phyloP scores from a whole-genome alignment of 2,329 filamentous ascomycete species.

The Byssoonygena ceratinophila region DNA sequence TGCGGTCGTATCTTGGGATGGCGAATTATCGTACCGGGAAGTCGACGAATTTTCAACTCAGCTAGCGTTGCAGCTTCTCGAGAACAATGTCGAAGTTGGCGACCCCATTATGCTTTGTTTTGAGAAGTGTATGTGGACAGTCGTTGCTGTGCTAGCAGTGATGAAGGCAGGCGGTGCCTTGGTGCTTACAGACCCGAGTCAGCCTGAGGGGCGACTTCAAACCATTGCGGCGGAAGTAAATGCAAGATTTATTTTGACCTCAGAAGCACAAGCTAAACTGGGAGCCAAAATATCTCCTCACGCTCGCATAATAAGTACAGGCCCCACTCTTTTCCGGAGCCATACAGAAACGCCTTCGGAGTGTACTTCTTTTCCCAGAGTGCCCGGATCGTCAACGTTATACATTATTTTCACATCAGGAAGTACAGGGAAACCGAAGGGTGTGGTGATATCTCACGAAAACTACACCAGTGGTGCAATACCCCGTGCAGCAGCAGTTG shows the following conservation, averaged over 20 bases:
- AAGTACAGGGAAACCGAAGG: slow-evolving; percentile 46
- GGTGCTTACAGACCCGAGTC: slow-evolving; percentile 23
- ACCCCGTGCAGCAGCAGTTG: slow-evolving; percentile 44
- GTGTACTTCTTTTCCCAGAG: slow-evolving; percentile 2
- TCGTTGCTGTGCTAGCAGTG: slow-evolving; percentile 23
- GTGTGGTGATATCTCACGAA: slow-evolving; percentile 52
- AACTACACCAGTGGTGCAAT: slow-evolving; percentile 49
- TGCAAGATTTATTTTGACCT: slow-evolving; percentile 16
- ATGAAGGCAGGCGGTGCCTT: slow-evolving; percentile 25
- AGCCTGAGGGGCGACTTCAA: slow-evolving; percentile 27
- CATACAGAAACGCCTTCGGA: background rate
- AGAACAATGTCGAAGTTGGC: slow-evolving; percentile 25
- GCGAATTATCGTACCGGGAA: slow-evolving; percentile 22
- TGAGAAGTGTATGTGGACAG: slow-evolving; percentile 26
- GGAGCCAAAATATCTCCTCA: slow-evolving; percentile 8
- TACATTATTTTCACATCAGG: slow-evolving; percentile 54
- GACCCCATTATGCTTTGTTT: slow-evolving; percentile 23
- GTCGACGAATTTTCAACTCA: slow-evolving; percentile 26
- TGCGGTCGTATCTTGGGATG: slow-evolving; percentile 26
- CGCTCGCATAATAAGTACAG: slow-evolving; percentile 9
- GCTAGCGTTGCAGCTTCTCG: slow-evolving; percentile 23
- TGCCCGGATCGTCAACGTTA: slow-evolving; percentile 23
- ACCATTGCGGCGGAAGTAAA: slow-evolving; percentile 18
- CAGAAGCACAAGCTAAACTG: slow-evolving; percentile 12
- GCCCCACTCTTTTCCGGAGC: slow-evolving; percentile 5